A percentile compares a stretch with the other conserved stretches of the same genome.
These are phyloP conservation scores for Darksidea phi DNA, from an alignment of 495 filamentous ascomycete species.

Conservation along the genomic window DNA sequence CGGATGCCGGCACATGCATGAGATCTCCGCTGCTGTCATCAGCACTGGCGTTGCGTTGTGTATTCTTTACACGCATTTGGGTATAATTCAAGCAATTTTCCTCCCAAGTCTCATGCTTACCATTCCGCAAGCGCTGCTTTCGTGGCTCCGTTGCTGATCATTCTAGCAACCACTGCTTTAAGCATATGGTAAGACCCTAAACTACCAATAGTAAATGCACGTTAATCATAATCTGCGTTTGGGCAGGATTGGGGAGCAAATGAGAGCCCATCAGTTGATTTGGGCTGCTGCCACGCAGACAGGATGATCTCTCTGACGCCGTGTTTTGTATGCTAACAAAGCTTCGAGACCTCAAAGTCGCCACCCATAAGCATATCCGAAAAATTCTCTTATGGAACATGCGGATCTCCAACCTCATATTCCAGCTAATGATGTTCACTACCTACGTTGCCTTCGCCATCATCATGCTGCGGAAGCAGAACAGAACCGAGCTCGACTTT, in stretches of 20 bases:
- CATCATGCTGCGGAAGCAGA: constrained; percentile 3
- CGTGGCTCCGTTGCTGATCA: constrained; percentile 12
- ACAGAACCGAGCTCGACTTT: background rate
- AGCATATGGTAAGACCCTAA: too few relatives aligned
- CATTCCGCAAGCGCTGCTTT: constrained; percentile 3
- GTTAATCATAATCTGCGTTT: too few relatives aligned
- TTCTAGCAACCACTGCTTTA: constrained; percentile 1
- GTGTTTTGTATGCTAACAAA: constrained; percentile 10
- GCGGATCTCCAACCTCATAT: constrained; percentile 16
- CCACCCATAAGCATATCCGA: background rate
- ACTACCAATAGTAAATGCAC: too few relatives aligned
- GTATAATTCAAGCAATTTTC: too few relatives aligned
- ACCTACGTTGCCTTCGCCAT: constrained; percentile 17
- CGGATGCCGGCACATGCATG: constrained; percentile 19
- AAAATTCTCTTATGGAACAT: constrained; percentile 18
- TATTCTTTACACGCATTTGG: constrained; percentile 27
- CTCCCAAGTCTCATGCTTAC: too few relatives aligned
- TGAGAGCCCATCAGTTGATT: constrained; percentile 13
- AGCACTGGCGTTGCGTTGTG: constrained; percentile 19
- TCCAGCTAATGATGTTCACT: constrained; percentile 18
- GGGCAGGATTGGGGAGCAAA: constrained; percentile 20
- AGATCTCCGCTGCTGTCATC: constrained; percentile 24
- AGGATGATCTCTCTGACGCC: constrained; percentile 19
- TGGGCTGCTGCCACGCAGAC: constrained; percentile 18
- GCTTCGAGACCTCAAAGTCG: constrained; percentile 16